phyloP scores from a whole-genome alignment of 441 rosid species.

The Adansonia gregorii region DNA sequence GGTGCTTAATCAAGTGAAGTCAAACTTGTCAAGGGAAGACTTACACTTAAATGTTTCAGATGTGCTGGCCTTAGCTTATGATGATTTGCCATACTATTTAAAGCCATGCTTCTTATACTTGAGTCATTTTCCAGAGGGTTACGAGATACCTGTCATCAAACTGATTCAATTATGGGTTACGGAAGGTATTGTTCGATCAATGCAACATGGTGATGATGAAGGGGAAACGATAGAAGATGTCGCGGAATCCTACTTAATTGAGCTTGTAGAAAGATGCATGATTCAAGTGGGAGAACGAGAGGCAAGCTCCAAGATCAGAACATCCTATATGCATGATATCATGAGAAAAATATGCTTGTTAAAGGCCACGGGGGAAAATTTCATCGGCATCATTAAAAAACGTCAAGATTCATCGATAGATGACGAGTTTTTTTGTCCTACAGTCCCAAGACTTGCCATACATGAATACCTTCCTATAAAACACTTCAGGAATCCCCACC shows the following conservation, averaged over 20 bases:
- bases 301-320: slow-evolving; percentile 28
- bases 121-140: slow-evolving; percentile 36
- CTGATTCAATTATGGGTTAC: slow-evolving; percentile 35
- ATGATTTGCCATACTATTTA: slow-evolving; percentile 30
- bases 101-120: slow-evolving; percentile 43
- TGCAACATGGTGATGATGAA: background rate
- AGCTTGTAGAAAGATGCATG: slow-evolving; percentile 41
- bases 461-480: slow-evolving; percentile 17
- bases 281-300: slow-evolving; percentile 38
- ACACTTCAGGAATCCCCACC: slow-evolving; percentile 18
- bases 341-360: slow-evolving; percentile 41
- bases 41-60: no score
- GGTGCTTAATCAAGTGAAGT: background rate
- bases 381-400: slow-evolving; percentile 19
- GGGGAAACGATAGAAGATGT: slow-evolving; percentile 35
- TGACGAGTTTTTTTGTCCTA: no score
- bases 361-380: slow-evolving; percentile 34
- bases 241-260: slow-evolving; percentile 37
- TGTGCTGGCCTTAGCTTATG: background rate
- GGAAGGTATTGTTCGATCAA: slow-evolving; percentile 30
- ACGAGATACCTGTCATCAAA: slow-evolving; percentile 5
- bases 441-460: no score
- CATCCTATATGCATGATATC: slow-evolving; percentile 41
- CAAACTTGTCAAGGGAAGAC: background rate
- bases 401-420: no score